phyloP scores from a whole-genome alignment of 2,329 filamentous ascomycete genomes.

The Neonectria coccinea region DNA sequence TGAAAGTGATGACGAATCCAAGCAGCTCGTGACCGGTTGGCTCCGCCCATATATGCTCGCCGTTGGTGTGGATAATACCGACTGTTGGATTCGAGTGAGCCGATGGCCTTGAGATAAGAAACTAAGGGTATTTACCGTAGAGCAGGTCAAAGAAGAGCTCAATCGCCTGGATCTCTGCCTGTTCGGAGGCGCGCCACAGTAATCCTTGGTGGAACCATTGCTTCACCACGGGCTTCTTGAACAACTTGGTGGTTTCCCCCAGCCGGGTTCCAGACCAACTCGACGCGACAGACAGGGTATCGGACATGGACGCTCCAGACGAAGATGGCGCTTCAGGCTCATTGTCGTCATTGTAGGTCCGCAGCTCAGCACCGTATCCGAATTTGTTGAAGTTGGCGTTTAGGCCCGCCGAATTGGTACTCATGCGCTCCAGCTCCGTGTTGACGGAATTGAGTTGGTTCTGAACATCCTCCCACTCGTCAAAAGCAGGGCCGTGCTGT shows the following conservation, averaged over 20 bases:
- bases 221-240: constrained; percentile 69
- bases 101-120: not conserved
- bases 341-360: constrained; percentile 56
- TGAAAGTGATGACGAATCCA: constrained; percentile 70
- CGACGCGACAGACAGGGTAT: constrained; percentile 43
- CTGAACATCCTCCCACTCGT: constrained; percentile 68
- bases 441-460: constrained; percentile 64
- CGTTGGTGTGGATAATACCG: constrained; percentile 73
- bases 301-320: constrained; percentile 39
- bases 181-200: constrained; percentile 69
- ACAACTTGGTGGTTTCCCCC: constrained; percentile 64
- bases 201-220: constrained; percentile 76
- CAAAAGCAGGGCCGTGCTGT: constrained; percentile 62
- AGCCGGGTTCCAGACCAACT: constrained; percentile 42
- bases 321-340: constrained; percentile 25
- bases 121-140: constrained; percentile 54
- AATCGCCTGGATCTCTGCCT: constrained; percentile 71
- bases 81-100: constrained; percentile 49
- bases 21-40: constrained; percentile 67
- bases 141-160: constrained; percentile 74
- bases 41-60: constrained; percentile 69
- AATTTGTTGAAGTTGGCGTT: constrained; percentile 73
- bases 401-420: constrained; percentile 65
- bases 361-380: constrained; percentile 69
- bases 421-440: constrained; percentile 65